Base-by-base conservation (phyloP, 805 yeast species). In the Cyberlindnera saturnus region DNA sequence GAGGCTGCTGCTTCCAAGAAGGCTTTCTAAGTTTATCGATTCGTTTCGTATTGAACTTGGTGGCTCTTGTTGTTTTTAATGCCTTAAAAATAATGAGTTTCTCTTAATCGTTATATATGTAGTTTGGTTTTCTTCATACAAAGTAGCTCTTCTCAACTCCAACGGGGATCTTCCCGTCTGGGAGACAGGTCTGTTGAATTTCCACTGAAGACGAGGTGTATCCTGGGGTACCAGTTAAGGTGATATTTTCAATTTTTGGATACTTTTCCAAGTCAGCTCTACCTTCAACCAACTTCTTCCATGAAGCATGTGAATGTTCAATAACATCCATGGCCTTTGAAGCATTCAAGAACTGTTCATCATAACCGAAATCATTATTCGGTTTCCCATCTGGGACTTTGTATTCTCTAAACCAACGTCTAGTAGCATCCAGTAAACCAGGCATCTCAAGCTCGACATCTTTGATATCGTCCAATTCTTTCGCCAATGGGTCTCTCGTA, bases 311-410 rank as follows among this genome's bases (percentile, higher is more conserved):
- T 53, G 90, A 82, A 50, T 82, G 86, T 41, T 70, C 67, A 38
- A 87, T 70, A 13, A 82, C 68, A 32, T 67, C 66, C 47, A 82
- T 64, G 20, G 95, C 85, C 50, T 76, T 74, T 31, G 72, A 69
- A 45, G 71, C 71, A 64, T 73, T 72, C 57, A 73, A 69, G 60
- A 78, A 82, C 53, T 80, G 74, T 43, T 88, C 95, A 48, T 79
- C 66, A 66, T 81, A 83, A 15, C 86, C 90, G 62, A 87, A 86
- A 48, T 71, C 68, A 65, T 87, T 87, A 53, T 72, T 75, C 37
- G 85, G 82, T 64, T 86, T 86, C 14, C 89, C 91, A 50, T 82
- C 83, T 11, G 96, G 95, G 32, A 82, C 73, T 63, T 87, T 87
- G 72, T 87, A 87, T 57, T 81, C 77, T 68, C 82, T 77, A 69